Evolutionary conservation across 108 stramenopile genomes (phyloP).

Genomic region (Stephanodiscus minutulus): DNA sequence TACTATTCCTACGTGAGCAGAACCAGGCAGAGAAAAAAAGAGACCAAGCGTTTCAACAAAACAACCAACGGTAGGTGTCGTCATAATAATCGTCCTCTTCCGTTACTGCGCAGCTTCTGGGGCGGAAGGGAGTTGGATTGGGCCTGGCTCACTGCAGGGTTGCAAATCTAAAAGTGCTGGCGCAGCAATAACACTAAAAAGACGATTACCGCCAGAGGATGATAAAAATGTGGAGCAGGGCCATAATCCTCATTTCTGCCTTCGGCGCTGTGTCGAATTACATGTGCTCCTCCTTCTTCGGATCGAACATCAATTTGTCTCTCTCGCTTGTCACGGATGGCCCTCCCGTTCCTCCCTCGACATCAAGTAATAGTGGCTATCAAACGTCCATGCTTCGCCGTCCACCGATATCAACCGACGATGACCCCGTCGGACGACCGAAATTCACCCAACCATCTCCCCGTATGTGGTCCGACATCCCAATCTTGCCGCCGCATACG

Average conservation of each 20-base stretch:
- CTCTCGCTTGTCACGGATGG: background rate
- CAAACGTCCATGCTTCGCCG: background rate
- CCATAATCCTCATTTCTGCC: background rate
- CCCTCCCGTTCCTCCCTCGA: background rate
- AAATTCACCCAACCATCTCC: conserved; percentile 9
- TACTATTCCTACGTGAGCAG: too few species aligned
- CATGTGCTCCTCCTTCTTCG: background rate
- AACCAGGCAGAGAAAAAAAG: too few species aligned
- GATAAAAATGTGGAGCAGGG: background rate
- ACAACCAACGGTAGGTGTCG: too few species aligned
- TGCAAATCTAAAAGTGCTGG: background rate
- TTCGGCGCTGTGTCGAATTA: background rate
- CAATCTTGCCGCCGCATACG: conserved; percentile 58
- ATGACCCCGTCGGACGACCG: background rate
- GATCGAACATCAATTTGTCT: background rate
- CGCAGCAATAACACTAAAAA: background rate
- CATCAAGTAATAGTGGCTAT: background rate
- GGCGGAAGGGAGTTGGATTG: background rate
- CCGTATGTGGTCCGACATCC: conserved; percentile 8
- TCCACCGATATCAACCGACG: background rate
- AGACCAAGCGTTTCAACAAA: too few species aligned
- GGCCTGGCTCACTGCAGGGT: background rate
- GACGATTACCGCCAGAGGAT: background rate
- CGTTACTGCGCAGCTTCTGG: too few species aligned
- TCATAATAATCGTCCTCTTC: too few species aligned